These are phyloP conservation scores for Cyclotella atomus DNA, from an alignment of 108 stramenopile genomes.

Conservation along the genomic window DNA sequence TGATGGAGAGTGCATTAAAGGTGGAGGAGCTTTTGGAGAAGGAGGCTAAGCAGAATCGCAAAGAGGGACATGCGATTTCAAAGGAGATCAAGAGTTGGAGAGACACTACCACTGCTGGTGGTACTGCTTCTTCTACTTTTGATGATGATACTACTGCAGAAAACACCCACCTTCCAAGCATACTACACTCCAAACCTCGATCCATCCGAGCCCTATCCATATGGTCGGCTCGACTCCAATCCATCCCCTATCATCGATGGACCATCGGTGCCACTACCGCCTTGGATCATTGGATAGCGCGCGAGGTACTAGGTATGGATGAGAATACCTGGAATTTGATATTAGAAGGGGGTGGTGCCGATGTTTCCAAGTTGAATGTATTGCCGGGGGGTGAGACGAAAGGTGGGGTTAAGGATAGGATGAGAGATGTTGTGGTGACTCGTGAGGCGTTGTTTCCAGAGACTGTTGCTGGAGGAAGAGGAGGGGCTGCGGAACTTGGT, in stretches of 20 bases:
- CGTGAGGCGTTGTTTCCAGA: constrained; percentile 85
- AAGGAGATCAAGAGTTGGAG: constrained; percentile 46
- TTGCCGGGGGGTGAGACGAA: constrained; percentile 25
- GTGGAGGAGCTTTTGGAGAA: constrained; percentile 71
- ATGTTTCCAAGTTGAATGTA: constrained; percentile 47
- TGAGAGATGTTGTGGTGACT: constrained; percentile 64
- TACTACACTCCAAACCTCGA: constrained; percentile 60
- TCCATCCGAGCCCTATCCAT: constrained; percentile 73
- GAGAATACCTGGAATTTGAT: constrained; percentile 77
- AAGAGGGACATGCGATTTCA: constrained; percentile 35
- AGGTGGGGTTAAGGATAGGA: constrained; percentile 42
- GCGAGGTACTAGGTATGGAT: constrained; percentile 67
- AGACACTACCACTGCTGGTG: too few relatives aligned
- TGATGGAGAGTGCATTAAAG: constrained; percentile 58
- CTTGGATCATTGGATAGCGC: constrained; percentile 90
- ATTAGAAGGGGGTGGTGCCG: constrained; percentile 75
- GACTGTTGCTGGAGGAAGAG: constrained; percentile 52
- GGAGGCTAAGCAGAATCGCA: constrained; percentile 53
- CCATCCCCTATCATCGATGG: constrained; percentile 81
- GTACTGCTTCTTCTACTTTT: too few relatives aligned
- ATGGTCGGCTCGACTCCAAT: constrained; percentile 72
- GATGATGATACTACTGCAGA: too few relatives aligned
- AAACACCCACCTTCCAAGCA: constrained; percentile 51
- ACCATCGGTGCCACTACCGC: constrained; percentile 83
- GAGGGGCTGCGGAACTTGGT: constrained; percentile 7